Base-by-base conservation (phyloP, 2,329 filamentous ascomycete species). In the Furcasterigmium sp. region DNA sequence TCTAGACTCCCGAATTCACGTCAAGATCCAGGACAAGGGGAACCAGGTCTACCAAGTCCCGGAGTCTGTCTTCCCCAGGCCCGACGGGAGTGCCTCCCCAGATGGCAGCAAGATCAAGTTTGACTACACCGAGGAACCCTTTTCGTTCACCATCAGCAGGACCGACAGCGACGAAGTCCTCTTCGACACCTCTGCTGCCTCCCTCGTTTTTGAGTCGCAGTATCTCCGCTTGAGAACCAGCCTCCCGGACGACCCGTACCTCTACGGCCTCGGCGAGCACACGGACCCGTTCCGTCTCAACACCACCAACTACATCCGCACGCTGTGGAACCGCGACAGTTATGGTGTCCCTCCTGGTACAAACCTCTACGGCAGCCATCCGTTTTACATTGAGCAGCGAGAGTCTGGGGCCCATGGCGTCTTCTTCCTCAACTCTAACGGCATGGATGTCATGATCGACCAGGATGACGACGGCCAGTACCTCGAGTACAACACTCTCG, bases 251-350 rank as follows among this genome's bases (percentile, higher is more conserved):
- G 69, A 80, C 42, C 84, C 86, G 0, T 79, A 85, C 53, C 66
- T 93, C 6, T 93, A 93, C 57, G 87, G 88, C 1, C 72, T 91
- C 2, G 87, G 87, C 28, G 87, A 91, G 63, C 84, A 89, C 58
- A 82, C 78, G 3, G 86, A 91, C 52, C 70, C 80, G 2, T 80
- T 89, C 54, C 75, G 77, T 37, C 69, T 90, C 46, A 80, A 82
- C 48, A 84, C 79, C 0, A 80, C 75, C 25, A 76, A 85, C 60
- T 87, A 87, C 58, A 81, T 78, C 26, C 77, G 85, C 30, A 86
- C 84, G 0, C 58, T 89, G 3, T 87, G 83, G 76, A 81, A 80
- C 39, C 72, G 82, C 11, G 85, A 89, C 61, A 71, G 82, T 1
- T 85, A 81, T 48, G 63, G 64, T 2, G 69, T 81, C 1, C 84